phyloP scores from a whole-genome alignment of 768 basidiomycete genomes.

The Pisolithus albus region DNA sequence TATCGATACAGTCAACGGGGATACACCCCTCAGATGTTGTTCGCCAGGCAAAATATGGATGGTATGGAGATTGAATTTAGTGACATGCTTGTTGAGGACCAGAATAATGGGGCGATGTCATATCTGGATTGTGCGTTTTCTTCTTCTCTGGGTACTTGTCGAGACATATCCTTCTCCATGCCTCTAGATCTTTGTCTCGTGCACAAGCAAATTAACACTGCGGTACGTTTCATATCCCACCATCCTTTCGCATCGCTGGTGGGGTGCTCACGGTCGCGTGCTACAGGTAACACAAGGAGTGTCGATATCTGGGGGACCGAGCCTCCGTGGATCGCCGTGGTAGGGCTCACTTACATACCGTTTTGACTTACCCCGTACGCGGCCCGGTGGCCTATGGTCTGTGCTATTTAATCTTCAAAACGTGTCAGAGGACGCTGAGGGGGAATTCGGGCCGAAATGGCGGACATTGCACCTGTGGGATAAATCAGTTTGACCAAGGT shows the following conservation, averaged over 20 bases:
- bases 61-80: constrained; percentile 91
- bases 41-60: constrained; percentile 91
- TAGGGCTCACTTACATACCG: constrained; percentile 4
- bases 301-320: constrained; percentile 16
- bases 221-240: constrained; percentile 12
- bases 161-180: background rate
- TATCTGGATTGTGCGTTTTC: constrained; percentile 75
- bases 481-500: no score
- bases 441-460: background rate
- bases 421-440: background rate
- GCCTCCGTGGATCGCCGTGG: constrained; percentile 30
- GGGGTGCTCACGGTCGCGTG: background rate
- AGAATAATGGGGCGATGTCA: constrained; percentile 91
- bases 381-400: background rate
- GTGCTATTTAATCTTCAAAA: background rate
- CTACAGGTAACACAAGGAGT: constrained; percentile 27
- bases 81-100: constrained; percentile 95
- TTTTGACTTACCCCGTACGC: background rate
- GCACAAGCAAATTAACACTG: constrained; percentile 27
- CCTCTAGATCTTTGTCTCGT: constrained; percentile 26
- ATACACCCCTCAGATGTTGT: constrained; percentile 51
- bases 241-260: background rate
- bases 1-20: constrained; percentile 53
- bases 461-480: background rate
- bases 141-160: background rate